phyloP scores from a whole-genome alignment of 495 filamentous ascomycete species.

The Annulohypoxylon maeteangense region DNA sequence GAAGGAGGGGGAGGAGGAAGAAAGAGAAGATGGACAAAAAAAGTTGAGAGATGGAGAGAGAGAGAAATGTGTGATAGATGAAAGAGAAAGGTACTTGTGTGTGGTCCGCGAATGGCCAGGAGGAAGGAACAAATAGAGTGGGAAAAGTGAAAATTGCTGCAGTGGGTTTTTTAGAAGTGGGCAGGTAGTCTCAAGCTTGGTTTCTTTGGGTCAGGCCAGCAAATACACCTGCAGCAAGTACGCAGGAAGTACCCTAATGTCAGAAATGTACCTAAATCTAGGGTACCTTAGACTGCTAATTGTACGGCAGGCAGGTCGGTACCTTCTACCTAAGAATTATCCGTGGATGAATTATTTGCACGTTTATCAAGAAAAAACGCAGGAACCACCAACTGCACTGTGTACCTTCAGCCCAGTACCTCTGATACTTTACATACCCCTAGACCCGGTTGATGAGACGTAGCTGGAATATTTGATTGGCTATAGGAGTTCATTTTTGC shows the following conservation, averaged over 20 bases:
- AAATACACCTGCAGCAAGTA: constrained; percentile 16
- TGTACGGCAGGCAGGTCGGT: background rate
- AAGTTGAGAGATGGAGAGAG: constrained; percentile 34
- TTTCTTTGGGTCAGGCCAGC: constrained; percentile 9
- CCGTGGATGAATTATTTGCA: background rate
- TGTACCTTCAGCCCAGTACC: constrained; percentile 13
- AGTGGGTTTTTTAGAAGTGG: constrained; percentile 18
- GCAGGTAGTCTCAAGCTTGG: constrained; percentile 11
- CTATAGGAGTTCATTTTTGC: constrained; percentile 31
- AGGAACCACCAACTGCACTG: constrained; percentile 19
- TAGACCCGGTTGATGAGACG: constrained; percentile 18
- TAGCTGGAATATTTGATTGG: constrained; percentile 20
- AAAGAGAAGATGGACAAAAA: constrained; percentile 51
- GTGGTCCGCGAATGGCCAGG: constrained; percentile 39
- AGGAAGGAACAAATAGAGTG: constrained; percentile 37
- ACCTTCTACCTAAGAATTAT: constrained; percentile 6
- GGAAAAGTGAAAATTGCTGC: constrained; percentile 46
- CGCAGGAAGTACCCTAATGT: background rate
- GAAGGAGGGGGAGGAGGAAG: constrained; percentile 46
- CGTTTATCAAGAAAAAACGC: background rate
- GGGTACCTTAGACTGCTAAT: background rate
- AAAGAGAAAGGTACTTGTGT: constrained; percentile 45
- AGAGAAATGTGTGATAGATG: constrained; percentile 39
- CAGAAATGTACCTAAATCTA: background rate
- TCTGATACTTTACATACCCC: background rate